These are phyloP conservation scores for Irpex rosettiformis DNA, from an alignment of 1,284 basidiomycete genomes.

Conservation along the genomic window DNA sequence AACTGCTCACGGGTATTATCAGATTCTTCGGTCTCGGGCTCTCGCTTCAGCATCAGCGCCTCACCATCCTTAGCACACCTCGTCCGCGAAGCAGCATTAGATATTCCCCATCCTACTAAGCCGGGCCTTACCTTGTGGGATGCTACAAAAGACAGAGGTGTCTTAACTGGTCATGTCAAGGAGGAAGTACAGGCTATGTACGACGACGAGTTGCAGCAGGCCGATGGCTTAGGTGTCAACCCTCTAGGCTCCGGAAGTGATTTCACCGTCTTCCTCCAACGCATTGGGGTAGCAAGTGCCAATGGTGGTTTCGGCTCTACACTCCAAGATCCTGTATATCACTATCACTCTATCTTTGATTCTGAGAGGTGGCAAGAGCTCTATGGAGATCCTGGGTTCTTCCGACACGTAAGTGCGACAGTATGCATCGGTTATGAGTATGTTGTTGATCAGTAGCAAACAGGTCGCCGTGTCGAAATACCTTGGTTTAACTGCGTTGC, in stretches of 20 bases:
- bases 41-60: slow-evolving; percentile 48
- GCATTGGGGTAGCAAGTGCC: slow-evolving; percentile 50
- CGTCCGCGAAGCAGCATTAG: slow-evolving; percentile 59
- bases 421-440: neutral
- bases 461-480: slow-evolving; percentile 70
- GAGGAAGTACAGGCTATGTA: slow-evolving; percentile 27
- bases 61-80: slow-evolving; percentile 84
- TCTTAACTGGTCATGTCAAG: slow-evolving; percentile 38
- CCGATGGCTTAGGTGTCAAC: slow-evolving; percentile 31
- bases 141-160: slow-evolving; percentile 53
- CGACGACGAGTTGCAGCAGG: slow-evolving; percentile 21
- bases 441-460: neutral
- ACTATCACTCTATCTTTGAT: slow-evolving; percentile 79
- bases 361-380: slow-evolving; percentile 67
- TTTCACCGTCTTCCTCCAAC: slow-evolving; percentile 77
- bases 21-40: slow-evolving; percentile 74
- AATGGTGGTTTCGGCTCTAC: slow-evolving; percentile 49
- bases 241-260: slow-evolving; percentile 64
- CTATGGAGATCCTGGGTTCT: slow-evolving; percentile 73
- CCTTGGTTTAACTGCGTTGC: slow-evolving; percentile 59
- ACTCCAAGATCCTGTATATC: slow-evolving; percentile 62
- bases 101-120: slow-evolving; percentile 66
- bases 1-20: neutral
- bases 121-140: slow-evolving; percentile 61
- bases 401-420: slow-evolving; percentile 49